A percentile compares a stretch with the other conserved stretches of the same genome.
These are phyloP conservation scores for Cokeromyces recurvatus DNA, from an alignment of 371 early-diverging fungal genomes.

Conservation along the genomic window DNA sequence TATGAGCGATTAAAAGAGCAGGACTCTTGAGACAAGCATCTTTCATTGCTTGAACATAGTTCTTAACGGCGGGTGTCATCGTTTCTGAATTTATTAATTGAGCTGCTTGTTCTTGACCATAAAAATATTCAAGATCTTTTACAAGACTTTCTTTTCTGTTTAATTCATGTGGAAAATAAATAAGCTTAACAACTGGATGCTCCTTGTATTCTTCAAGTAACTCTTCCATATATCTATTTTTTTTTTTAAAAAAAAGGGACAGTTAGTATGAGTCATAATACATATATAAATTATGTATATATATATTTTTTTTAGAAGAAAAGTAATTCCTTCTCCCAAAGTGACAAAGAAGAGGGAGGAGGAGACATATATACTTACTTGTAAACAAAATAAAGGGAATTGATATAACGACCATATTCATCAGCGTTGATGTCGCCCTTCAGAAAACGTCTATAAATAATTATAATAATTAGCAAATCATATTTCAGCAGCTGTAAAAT, in stretches of 20 bases:
- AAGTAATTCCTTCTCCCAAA: too few species aligned
- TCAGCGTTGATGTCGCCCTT: constrained; percentile 42
- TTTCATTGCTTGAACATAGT: constrained; percentile 46
- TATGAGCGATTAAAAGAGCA: constrained; percentile 53
- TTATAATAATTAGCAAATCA: too few species aligned
- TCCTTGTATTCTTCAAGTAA: constrained; percentile 49
- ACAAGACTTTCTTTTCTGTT: constrained; percentile 37
- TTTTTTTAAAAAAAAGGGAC: not conserved
- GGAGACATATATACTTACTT: too few species aligned
- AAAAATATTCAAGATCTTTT: constrained; percentile 52
- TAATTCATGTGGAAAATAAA: constrained; percentile 56
- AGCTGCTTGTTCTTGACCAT: constrained; percentile 40
- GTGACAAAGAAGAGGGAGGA: too few species aligned
- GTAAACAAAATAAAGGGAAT: constrained; percentile 44
- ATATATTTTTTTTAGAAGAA: too few species aligned
- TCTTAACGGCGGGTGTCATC: constrained; percentile 52
- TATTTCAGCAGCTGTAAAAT: not conserved
- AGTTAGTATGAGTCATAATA: too few species aligned
- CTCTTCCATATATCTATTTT: constrained; percentile 49
- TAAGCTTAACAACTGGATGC: constrained; percentile 40
- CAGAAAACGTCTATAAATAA: constrained; percentile 33
- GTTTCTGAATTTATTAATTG: constrained; percentile 28
- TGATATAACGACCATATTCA: constrained; percentile 47
- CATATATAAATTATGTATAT: too few species aligned
- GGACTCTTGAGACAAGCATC: constrained; percentile 44